Conservation (phyloP, 2,329 filamentous ascomycete genomes). For the Diaporthe eres region DNA sequence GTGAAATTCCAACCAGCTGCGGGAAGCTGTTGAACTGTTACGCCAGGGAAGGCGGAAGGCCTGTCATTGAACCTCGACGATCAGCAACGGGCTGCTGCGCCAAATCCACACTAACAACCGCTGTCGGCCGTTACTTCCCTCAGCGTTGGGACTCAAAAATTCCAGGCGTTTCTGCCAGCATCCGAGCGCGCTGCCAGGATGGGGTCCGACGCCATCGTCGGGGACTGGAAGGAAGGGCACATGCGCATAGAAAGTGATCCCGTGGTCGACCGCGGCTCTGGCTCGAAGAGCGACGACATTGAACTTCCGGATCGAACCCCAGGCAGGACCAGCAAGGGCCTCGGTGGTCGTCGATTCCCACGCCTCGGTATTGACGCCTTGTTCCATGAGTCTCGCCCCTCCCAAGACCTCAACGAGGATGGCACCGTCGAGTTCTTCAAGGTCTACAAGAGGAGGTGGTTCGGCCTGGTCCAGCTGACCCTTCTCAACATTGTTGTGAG, state of each 20-base stretch:
- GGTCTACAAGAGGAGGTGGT: slow-evolving; percentile 87
- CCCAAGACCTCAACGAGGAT: slow-evolving; percentile 23
- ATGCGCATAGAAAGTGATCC: slow-evolving; percentile 26
- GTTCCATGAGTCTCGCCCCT: slow-evolving; percentile 25
- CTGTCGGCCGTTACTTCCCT: not conserved
- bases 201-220: slow-evolving; percentile 26
- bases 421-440: slow-evolving; percentile 46
- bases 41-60: not conserved
- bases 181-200: not conserved
- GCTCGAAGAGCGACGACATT: slow-evolving; percentile 23
- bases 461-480: slow-evolving; percentile 86
- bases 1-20: not conserved
- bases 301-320: slow-evolving; percentile 26
- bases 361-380: slow-evolving; percentile 35
- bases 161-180: no score
- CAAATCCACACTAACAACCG: not conserved
- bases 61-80: not conserved
- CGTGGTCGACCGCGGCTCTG: slow-evolving; percentile 3
- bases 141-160: not conserved
- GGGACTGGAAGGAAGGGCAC: slow-evolving; percentile 34
- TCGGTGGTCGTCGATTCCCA: slow-evolving; percentile 30
- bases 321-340: not conserved
- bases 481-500: slow-evolving; percentile 93
- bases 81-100: not conserved
- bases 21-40: not conserved